Base-by-base conservation (phyloP, 140 eudicot genomes). In the Senecio squalidus region DNA sequence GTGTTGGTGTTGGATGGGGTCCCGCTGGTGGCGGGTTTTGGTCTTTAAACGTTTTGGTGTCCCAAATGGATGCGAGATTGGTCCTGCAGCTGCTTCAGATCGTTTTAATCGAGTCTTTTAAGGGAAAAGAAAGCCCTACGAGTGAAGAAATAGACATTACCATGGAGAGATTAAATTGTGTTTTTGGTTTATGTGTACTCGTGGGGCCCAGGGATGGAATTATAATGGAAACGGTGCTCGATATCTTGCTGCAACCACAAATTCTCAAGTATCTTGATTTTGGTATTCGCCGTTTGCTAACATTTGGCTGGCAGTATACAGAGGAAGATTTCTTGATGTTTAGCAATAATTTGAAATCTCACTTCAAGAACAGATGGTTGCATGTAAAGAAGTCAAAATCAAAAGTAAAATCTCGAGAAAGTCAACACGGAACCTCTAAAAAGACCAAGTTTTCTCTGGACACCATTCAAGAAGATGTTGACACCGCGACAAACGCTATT, bases 1-100 rank as follows among this genome's bases (percentile, higher is more conserved):
- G 98, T 24, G 89, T 87, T 9, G 98, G 98, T 20, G 77, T 79
- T 52, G 98, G 98, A n/a, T 92, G 98, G 98, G 96, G 98, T 73
- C 79, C 84, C 15, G 38, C 83, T 28, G 93, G 81, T 39, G 96
- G 95, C 9, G 98, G 98, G 29, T 92, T 79, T 80, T 92, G 96
- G 94, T 92, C 98, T 31, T 45, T 49, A 48, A 53, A 67, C 48
- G 50, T 70, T 70, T 59, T 82, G 54, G 70, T 82, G 79, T 83
- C 86, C 61, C 98, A 87, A 69, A 65, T 71, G 78, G 95, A 87
- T 69, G 96, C 93, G 54, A 64, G 70, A 54, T 64, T 92, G 74
- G 72, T 87, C 25, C 45, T 69, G 57, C 68, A 70, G 74, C 66
- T 92, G 74, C 78, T 84, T 62, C 81, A 71, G 56, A 44, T 78